Base-by-base conservation (phyloP, 1,284 basidiomycete species). In the Ustilago trichophora region DNA sequence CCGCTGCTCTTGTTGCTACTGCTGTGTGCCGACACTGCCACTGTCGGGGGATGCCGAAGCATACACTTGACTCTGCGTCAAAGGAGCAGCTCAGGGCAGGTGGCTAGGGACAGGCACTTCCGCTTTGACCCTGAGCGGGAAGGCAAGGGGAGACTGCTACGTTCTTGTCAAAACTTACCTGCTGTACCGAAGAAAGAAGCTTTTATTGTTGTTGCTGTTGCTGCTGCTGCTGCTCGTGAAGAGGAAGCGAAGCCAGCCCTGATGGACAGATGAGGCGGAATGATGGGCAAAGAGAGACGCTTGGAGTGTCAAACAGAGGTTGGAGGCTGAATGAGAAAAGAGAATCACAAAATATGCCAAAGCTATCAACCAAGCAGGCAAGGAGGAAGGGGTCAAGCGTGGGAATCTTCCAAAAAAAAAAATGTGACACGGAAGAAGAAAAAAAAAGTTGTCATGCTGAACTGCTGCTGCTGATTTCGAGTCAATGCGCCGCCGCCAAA, bases 201-300 rank as follows among this genome's bases (percentile, higher is more conserved):
- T 27, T 27, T 36, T 38, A 38, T 33, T 42, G 22, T n/a, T 24
- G 41, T 7, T 31, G 36, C 33, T 41, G 44, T 31, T 43, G 53
- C 35, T 55, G 48, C 44, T 50, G 51, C 24, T 47, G 52, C 59
- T 48, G 49, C 60, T 63, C 60, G 43, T 16, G 49, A 63, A 33
- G 60, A 63, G 53, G 45, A 48, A 42, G 53, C 53, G 12, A 49
- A 40, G 60, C 53, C 48, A 44, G 53, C 53, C 47, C 49, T 26
- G 34, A 63, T 22, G 8, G 40, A 25, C 11, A 45, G 36, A 41
- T 47, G 49, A 36, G 53, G 44, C 60, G 53, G 53, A 47, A 63
- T 63, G 53, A 43, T 63, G 53, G 49, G 53, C 60, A 36, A 56
- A 38, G 52, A 25, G 19, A 11, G 29, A 29, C 26, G 22, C 5